phyloP scores from a whole-genome alignment of 441 rosid species.

The Arabidopsis lyrata region DNA sequence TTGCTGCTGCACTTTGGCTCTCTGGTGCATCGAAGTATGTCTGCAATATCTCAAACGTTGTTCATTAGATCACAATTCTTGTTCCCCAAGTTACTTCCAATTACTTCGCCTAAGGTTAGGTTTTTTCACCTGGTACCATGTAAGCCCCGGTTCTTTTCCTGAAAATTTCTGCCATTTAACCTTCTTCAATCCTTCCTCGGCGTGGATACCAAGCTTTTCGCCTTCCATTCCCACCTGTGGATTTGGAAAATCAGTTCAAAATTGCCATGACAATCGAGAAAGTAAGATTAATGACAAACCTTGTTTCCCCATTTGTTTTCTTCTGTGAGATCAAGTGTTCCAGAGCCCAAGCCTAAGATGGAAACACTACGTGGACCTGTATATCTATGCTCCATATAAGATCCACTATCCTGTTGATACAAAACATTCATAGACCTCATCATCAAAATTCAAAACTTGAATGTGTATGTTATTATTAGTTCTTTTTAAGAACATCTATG shows the following conservation, averaged over 20 bases:
- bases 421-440: constrained; percentile 15
- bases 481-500: background rate
- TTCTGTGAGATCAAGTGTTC: constrained; percentile 48
- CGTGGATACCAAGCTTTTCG: constrained; percentile 23
- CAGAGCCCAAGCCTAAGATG: constrained; percentile 55
- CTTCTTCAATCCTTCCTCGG: constrained; percentile 32
- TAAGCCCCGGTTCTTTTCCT: constrained; percentile 41
- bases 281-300: constrained; percentile 39
- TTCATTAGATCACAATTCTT: constrained; percentile 26
- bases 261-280: background rate
- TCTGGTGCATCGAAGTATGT: constrained; percentile 74
- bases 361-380: constrained; percentile 57
- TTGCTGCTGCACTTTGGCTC: constrained; percentile 62
- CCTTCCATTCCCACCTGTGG: constrained; percentile 47
- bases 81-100: background rate
- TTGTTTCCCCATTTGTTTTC: constrained; percentile 48
- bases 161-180: constrained; percentile 36
- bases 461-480: background rate
- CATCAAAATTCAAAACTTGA: background rate
- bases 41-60: constrained; percentile 46
- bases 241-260: constrained; percentile 17
- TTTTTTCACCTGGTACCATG: constrained; percentile 45
- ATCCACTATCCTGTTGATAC: constrained; percentile 57
- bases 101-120: constrained; percentile 4
- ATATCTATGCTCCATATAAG: constrained; percentile 57